Base-by-base conservation (phyloP, 1,284 basidiomycete genomes). In the Rhizoctonia solani region DNA sequence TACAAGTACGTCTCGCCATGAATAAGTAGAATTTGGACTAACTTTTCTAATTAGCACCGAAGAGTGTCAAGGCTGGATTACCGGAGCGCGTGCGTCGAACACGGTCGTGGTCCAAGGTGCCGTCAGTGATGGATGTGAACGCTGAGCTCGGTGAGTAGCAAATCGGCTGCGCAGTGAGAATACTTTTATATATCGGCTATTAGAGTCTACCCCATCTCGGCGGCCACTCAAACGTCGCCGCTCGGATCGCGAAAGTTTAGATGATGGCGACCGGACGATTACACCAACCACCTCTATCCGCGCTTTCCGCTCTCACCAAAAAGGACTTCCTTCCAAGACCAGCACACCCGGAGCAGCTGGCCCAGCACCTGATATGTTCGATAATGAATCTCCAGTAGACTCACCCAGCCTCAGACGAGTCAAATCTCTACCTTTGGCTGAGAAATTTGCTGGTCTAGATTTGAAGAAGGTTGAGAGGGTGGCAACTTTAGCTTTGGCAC, bases 51-150 rank as follows among this genome's bases (percentile, higher is more conserved):
- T 6, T 27, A 61, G 58, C 58, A 14, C 58, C 58, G 13, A 44
- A 50, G 52, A 34, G 47, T 44, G 58, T 50, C 32, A 61, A 50
- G 46, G 5, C 27, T 21, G 58, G 58, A 13, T 30, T 50, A 14
- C 58, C 58, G 11, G 58, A 61, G 23, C 58, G 58, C n/a, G 46
- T 61, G 58, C 58, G 47, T 3, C 29, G 58, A 47, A 61, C 58
- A 11, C 58, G 58, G 9, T 61, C 58, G 14, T 61, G 58, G 58
- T 61, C 58, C 2, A 61, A 61, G 30, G 8, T 39, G 46, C 46
- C 46, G n/a, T 13, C 46, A 27, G 21, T 27, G 4, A 34, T 8
- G 21, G 16, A 49, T n/a, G 8, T 29, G 30, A 47, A 30, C 5
- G 23, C 29, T 4, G 39, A n/a, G 27, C 37, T 39, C 14, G 58